phyloP scores from a whole-genome alignment of 176 grass and related monocot genomes.

The Lolium perenne region DNA sequence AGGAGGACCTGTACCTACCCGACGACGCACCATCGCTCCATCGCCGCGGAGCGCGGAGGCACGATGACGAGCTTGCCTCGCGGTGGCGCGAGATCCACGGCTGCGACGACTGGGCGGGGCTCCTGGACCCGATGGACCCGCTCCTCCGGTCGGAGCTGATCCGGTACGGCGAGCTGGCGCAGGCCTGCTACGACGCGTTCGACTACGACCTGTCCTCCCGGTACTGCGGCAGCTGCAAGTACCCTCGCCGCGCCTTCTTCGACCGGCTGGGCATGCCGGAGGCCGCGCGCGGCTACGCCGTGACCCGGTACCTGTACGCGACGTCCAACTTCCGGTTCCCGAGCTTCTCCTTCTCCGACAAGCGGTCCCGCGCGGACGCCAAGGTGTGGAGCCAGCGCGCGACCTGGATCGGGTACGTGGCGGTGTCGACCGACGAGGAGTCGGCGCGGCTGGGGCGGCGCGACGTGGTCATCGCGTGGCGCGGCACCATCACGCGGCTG shows the following conservation, averaged over 20 bases:
- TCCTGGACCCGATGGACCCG: constrained; percentile 80
- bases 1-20: background rate
- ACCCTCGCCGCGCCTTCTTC: constrained; percentile 58
- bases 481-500: constrained; percentile 78
- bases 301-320: constrained; percentile 71
- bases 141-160: constrained; percentile 72
- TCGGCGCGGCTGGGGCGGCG: constrained; percentile 67
- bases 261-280: constrained; percentile 49
- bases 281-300: constrained; percentile 49
- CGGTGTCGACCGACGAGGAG: constrained; percentile 71
- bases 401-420: constrained; percentile 96
- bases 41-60: background rate
- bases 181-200: constrained; percentile 93
- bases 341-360: constrained; percentile 25
- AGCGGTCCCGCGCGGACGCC: constrained; percentile 31
- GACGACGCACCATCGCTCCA: background rate
- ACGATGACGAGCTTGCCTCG: constrained; percentile 28
- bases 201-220: constrained; percentile 70
- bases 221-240: constrained; percentile 81
- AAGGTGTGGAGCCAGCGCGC: constrained; percentile 83
- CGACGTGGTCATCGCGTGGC: constrained; percentile 87
- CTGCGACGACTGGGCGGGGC: constrained; percentile 68
- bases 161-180: constrained; percentile 87
- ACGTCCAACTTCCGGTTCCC: constrained; percentile 71
- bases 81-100: constrained; percentile 89